Conservation (phyloP, 2,329 filamentous ascomycete species). For the Sarocladium strictum region DNA sequence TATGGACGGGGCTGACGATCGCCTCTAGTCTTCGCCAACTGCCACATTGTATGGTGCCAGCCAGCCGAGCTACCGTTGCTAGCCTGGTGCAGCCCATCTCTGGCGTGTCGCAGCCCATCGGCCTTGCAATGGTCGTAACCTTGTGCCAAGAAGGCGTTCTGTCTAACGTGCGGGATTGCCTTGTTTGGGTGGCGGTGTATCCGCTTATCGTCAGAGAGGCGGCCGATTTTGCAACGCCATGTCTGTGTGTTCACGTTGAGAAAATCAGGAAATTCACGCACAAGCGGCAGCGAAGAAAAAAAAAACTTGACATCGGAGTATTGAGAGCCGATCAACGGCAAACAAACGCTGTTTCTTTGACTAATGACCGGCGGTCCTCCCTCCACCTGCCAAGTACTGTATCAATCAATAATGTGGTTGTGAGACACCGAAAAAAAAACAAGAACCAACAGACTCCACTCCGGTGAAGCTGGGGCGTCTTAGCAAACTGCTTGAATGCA, state of each 20-base stretch:
- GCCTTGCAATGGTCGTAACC: not conserved
- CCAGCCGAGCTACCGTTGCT: not conserved
- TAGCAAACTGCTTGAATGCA: too few species aligned
- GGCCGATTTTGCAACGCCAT: too few species aligned
- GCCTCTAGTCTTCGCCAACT: not conserved
- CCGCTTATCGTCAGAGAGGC: too few species aligned
- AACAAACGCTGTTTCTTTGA: too few species aligned
- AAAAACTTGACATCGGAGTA: not conserved
- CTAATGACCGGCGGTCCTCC: too few species aligned
- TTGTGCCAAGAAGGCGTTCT: not conserved
- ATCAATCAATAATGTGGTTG: too few species aligned
- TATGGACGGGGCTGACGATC: not conserved
- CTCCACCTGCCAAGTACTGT: too few species aligned
- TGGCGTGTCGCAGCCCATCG: not conserved
- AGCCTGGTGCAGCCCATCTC: not conserved
- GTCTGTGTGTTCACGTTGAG: too few species aligned
- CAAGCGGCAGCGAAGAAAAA: not conserved
- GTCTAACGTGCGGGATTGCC: too few species aligned
- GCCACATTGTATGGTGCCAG: not conserved
- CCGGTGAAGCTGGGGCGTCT: not conserved
- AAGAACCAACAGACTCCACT: not conserved
- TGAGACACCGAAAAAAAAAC: too few species aligned
- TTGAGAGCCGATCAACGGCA: not conserved
- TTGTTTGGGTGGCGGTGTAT: too few species aligned
- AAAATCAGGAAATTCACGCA: too few species aligned